Evolutionary conservation across 306 rosid genomes (phyloP).

Genomic region (Cyamopsis tetragonoloba): DNA sequence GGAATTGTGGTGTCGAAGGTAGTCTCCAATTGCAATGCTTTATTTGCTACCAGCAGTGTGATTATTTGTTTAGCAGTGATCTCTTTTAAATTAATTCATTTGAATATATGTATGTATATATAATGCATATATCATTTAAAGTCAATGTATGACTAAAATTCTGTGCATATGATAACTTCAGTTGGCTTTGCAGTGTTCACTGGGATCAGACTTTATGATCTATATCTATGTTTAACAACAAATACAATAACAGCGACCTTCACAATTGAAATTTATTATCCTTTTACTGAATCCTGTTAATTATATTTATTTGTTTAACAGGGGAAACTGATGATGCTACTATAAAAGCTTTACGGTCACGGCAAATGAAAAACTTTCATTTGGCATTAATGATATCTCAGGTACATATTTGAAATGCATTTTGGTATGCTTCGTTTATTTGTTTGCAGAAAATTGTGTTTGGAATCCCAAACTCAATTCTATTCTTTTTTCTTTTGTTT

Average conservation of each 20-base stretch:
- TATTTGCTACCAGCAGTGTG: not conserved
- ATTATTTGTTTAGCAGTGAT: not conserved
- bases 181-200: too few relatives aligned
- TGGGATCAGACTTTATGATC: not conserved
- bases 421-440: not conserved
- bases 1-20: constrained; percentile 99
- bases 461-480: not conserved
- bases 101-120: not conserved
- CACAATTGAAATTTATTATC: constrained; percentile 4
- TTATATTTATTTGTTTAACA: constrained; percentile 31
- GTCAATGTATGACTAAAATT: too few relatives aligned
- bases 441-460: constrained; percentile 5
- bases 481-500: too few relatives aligned
- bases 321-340: constrained; percentile 71
- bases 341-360: constrained; percentile 61
- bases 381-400: constrained; percentile 81
- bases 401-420: constrained; percentile 40
- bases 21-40: constrained; percentile 17
- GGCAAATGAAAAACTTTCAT: constrained; percentile 96
- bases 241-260: not conserved
- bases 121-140: too few relatives aligned
- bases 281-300: not conserved
- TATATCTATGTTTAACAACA: constrained; percentile 2
- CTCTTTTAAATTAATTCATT: not conserved
- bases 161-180: too few relatives aligned